Base-by-base conservation (phyloP, 2,329 filamentous ascomycete species). In the Cordyceps farinosa region DNA sequence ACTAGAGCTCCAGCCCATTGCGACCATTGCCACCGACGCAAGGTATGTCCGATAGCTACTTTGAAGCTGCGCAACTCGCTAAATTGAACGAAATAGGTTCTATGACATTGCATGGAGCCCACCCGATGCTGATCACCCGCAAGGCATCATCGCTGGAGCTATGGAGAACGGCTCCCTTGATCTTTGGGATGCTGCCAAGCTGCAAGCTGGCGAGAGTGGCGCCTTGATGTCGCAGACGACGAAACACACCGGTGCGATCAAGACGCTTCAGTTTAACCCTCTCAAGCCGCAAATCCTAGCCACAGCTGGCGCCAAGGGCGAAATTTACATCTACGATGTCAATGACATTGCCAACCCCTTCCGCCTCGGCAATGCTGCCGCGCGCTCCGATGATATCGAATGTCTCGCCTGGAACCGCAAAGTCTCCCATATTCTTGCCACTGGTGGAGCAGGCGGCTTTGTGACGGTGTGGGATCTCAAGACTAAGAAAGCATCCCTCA, bases 401-500 rank as follows among this genome's bases (percentile, higher is more conserved):
- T 96, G 93, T 68, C 82, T 99, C 65, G 94, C 97, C 69, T 99
- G 96, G 96, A 99, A 99, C 78, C 93, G 92, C 73, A 98, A 96
- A 79, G 94, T 98, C 48, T 87, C 94, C 15, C 94, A 99, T 74
- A 99, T 99, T 74, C 80, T 99, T 69, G 95, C 94, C 22, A 98
- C 94, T 10, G 95, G 95, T 68, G 94, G 93, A 73, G 90, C 87
- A 66, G 93, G 92, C 56, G 95, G 95, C 5, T 96, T 98, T 72
- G 93, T 98, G 42, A 98, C 95, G 2, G 94, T 99, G 22, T 99
- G 95, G 95, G 95, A 99, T 78, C 84, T 98, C 67, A 97, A 97
- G 82, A 92, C 91, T 13, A 98, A 97, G 85, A 97, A 97, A 79
- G 92, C 97, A 70, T 97, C 93, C 62, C 80, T 99, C 77, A 97